Conservation (phyloP, 2,329 filamentous ascomycete genomes). For the Colletotrichum orbiculare region DNA sequence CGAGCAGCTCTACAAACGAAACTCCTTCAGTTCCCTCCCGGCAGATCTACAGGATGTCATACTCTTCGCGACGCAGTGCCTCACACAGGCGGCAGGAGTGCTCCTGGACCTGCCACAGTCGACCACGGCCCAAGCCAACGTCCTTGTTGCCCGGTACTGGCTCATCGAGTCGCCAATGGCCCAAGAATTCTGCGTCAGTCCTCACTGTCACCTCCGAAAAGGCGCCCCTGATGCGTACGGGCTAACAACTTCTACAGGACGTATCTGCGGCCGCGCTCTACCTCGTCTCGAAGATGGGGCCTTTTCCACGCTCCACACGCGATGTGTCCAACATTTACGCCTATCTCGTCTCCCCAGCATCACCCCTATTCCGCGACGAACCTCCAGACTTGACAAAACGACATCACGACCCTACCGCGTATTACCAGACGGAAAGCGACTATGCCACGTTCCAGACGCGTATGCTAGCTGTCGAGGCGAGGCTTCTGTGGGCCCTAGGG, state of each 20-base stretch:
- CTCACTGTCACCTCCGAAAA: background rate
- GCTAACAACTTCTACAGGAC: slow-evolving; percentile 63
- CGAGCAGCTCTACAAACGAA: slow-evolving; percentile 72
- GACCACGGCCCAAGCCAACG: slow-evolving; percentile 85
- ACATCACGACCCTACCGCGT: slow-evolving; percentile 59
- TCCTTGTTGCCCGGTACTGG: slow-evolving; percentile 86
- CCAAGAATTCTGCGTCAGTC: slow-evolving; percentile 66
- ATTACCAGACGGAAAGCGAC: slow-evolving; percentile 78
- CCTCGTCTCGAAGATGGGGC: slow-evolving; percentile 84
- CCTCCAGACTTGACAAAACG: slow-evolving; percentile 41
- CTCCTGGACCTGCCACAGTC: slow-evolving; percentile 88
- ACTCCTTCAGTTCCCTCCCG: slow-evolving; percentile 69
- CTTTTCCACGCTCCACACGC: slow-evolving; percentile 78
- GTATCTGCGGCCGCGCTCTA: slow-evolving; percentile 85
- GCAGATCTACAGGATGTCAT: slow-evolving; percentile 77
- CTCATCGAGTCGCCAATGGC: slow-evolving; percentile 66
- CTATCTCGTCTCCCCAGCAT: slow-evolving; percentile 76
- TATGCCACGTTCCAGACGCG: slow-evolving; percentile 74
- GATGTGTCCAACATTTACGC: slow-evolving; percentile 87
- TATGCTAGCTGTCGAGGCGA: slow-evolving; percentile 80
- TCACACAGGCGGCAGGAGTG: slow-evolving; percentile 83
- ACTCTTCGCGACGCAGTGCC: slow-evolving; percentile 76
- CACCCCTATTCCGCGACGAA: slow-evolving; percentile 62
- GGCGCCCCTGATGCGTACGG: too few relatives aligned
- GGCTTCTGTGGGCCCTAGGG: slow-evolving; percentile 78